A percentile compares a stretch with the other conserved stretches of the same genome.
These are phyloP conservation scores for Spinellus fusiger DNA, from an alignment of 192 early-diverging fungal species.

Conservation along the genomic window DNA sequence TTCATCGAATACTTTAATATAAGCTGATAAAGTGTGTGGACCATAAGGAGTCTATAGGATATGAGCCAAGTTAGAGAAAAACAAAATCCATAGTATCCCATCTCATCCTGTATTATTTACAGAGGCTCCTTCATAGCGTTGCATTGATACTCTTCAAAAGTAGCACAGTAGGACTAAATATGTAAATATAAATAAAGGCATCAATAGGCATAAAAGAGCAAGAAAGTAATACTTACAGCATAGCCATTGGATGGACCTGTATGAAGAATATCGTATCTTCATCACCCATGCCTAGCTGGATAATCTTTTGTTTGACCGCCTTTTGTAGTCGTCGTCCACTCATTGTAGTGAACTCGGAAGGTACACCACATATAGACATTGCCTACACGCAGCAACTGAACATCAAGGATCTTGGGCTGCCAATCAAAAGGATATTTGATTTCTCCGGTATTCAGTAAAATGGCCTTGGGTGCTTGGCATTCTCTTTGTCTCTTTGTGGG, in stretches of 20 bases:
- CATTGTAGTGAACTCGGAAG: slow-evolving; percentile 62
- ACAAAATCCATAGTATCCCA: no score
- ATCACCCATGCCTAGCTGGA: slow-evolving; percentile 28
- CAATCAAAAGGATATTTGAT: slow-evolving; percentile 39
- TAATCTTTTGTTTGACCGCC: slow-evolving; percentile 20
- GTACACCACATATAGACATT: slow-evolving; percentile 43
- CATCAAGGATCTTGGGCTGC: slow-evolving; percentile 44
- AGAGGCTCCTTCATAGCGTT: slow-evolving; percentile 57
- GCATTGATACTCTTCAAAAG: slow-evolving; percentile 56
- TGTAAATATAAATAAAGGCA: no score
- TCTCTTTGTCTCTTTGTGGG: slow-evolving; percentile 27
- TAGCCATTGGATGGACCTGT: slow-evolving; percentile 53
- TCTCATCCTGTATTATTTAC: no score
- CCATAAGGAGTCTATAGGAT: slow-evolving; percentile 54
- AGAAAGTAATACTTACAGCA: slow-evolving; percentile 39
- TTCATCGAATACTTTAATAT: slow-evolving; percentile 44
- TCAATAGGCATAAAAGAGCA: no score
- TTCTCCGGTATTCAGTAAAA: slow-evolving; percentile 54
- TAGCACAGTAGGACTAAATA: slow-evolving; percentile 42
- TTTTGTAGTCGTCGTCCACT: slow-evolving; percentile 37
- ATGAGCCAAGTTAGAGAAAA: background rate
- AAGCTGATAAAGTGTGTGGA: slow-evolving; percentile 47
- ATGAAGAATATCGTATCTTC: slow-evolving; percentile 43
- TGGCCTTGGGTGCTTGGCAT: slow-evolving; percentile 53
- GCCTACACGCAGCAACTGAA: slow-evolving; percentile 41